These are phyloP conservation scores for Claviceps fusiformis DNA, from an alignment of 2,329 filamentous ascomycete species.

Conservation along the genomic window DNA sequence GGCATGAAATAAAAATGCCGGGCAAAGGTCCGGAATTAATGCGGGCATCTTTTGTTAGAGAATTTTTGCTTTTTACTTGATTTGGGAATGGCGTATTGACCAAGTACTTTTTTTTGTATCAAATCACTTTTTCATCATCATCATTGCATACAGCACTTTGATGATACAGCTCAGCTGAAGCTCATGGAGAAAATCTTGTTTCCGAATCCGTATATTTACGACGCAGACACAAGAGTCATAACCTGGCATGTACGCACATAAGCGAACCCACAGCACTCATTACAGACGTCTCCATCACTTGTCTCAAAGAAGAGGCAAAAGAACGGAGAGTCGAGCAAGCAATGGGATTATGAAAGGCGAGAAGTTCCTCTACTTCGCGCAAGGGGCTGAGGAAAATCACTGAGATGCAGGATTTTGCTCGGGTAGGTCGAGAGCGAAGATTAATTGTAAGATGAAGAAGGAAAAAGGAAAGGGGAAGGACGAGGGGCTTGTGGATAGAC, in stretches of 20 bases:
- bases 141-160: neutral
- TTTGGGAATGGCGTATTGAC: neutral
- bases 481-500: neutral
- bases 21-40: neutral
- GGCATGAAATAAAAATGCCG: constrained; percentile 3
- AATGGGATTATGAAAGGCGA: constrained; percentile 48
- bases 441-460: constrained; percentile 34
- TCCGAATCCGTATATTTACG: neutral
- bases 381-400: constrained; percentile 29
- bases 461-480: constrained; percentile 13
- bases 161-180: neutral
- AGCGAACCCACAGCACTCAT: constrained; percentile 45
- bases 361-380: constrained; percentile 38
- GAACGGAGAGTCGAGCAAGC: constrained; percentile 23
- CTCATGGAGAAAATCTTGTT: neutral
- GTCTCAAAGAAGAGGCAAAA: constrained; percentile 10
- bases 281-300: neutral
- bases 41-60: neutral
- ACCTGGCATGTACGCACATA: constrained; percentile 40
- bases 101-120: neutral
- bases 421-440: constrained; percentile 24
- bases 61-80: neutral
- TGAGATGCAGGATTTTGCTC: constrained; percentile 16
- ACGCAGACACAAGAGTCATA: neutral
- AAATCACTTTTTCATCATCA: neutral